Base-by-base conservation (phyloP, 345 rosid species). In the Hibiscus syriacus region DNA sequence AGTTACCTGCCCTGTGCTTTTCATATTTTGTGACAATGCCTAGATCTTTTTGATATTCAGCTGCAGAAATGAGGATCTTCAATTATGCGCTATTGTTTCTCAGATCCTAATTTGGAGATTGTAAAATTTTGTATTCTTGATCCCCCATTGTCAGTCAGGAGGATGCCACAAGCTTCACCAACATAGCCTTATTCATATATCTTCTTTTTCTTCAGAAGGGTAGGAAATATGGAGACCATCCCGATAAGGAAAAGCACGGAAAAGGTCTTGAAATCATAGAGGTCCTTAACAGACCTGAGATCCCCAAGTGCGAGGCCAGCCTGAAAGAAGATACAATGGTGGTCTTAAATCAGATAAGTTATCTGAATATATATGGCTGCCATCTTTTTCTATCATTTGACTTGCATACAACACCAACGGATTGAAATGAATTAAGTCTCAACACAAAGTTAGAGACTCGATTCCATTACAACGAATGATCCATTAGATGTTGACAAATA, bases 251-350 rank as follows among this genome's bases (percentile, higher is more conserved):
- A 36, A 36, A 36, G 39, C 1, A 36, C 39, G 12, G 39, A 36
- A 10, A 36, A 36, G 11, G 39, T 36, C 39, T 36, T 36, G 12
- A 36, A 36, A 36, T 36, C 39, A 1, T 36, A 36, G 54, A 90
- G 80, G 67, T 88, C 95, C 83, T 83, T 90, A 27, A 90, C 83
- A 34, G 92, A 90, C 77, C 81, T 81, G 57, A 90, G 92, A 75
- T 88, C 95, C 56, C 92, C 95, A 45, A 90, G 86, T 11, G 89
- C 95, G 25, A 88, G 92, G 4, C 97, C 97, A 55, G 92, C 97
- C 97, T 90, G 71, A 66, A 36, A 25, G 13, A 55, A 36, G 52
- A 29, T 1, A 55, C 5, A 50, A 62, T 13, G 60, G 68, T 5
- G 26, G 22, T 29, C 49, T 43, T 48, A 34, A 66, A 27, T 6